Percentiles rank a stretch among this genome's conserved stretches.
These are phyloP conservation scores for Penicillium steckii DNA, from an alignment of 495 filamentous ascomycete genomes.

Conservation along the genomic window DNA sequence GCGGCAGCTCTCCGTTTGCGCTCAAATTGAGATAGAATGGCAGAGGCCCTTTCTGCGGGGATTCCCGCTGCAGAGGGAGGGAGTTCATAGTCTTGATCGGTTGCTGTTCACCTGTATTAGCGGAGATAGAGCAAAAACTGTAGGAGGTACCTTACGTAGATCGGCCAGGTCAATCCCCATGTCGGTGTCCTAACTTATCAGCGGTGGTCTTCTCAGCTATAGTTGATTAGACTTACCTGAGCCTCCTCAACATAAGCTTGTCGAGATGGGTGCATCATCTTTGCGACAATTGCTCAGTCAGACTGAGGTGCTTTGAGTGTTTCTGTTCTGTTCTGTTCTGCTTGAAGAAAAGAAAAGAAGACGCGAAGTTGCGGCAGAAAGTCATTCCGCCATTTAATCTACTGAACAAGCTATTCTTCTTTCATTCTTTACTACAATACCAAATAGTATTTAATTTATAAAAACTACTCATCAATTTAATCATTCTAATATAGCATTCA, in stretches of 20 bases:
- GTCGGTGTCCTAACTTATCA: slow-evolving; percentile 48
- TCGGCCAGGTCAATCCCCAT: slow-evolving; percentile 77
- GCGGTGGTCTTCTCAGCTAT: too few relatives aligned
- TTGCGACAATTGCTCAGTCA: slow-evolving; percentile 23
- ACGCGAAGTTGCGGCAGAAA: too few relatives aligned
- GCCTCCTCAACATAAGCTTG: slow-evolving; percentile 96
- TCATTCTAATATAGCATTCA: too few relatives aligned
- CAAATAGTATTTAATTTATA: too few relatives aligned
- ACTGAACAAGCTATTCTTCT: too few relatives aligned
- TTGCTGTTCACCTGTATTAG: slow-evolving; percentile 45
- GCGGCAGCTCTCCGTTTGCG: slow-evolving; percentile 84
- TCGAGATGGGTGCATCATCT: slow-evolving; percentile 85
- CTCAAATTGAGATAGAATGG: slow-evolving; percentile 84
- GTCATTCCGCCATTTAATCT: too few relatives aligned
- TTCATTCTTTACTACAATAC: too few relatives aligned
- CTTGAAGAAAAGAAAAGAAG: too few relatives aligned
- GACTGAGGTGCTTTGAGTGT: neutral
- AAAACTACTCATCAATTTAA: too few relatives aligned
- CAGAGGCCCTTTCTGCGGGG: slow-evolving; percentile 83
- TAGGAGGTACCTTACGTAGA: slow-evolving; percentile 60
- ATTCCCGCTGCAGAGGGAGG: slow-evolving; percentile 70
- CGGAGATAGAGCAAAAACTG: neutral
- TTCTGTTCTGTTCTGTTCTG: too few relatives aligned
- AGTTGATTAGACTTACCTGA: too few relatives aligned
- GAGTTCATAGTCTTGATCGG: slow-evolving; percentile 84